phyloP scores from a whole-genome alignment of 495 filamentous ascomycete genomes.

The Rhypophila decipiens region DNA sequence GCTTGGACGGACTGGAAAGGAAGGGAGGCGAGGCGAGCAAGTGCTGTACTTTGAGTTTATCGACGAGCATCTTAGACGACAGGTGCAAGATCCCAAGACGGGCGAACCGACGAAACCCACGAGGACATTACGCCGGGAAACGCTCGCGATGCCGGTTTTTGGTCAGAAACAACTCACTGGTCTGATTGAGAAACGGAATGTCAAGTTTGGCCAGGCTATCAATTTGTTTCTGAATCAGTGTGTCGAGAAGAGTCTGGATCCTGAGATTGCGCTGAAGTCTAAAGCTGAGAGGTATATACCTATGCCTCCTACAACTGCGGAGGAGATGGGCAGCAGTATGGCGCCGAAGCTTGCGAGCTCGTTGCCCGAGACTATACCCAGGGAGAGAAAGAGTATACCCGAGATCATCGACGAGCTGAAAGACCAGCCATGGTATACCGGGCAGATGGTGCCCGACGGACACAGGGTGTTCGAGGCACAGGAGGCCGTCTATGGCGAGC shows the following conservation, averaged over 20 bases:
- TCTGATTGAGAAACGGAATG: slow-evolving; percentile 86
- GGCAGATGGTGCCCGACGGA: slow-evolving; percentile 90
- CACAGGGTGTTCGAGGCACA: slow-evolving; percentile 91
- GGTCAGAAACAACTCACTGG: slow-evolving; percentile 87
- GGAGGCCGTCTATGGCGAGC: slow-evolving; percentile 71
- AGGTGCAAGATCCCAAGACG: slow-evolving; percentile 63
- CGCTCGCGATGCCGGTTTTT: slow-evolving; percentile 88
- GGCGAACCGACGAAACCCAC: slow-evolving; percentile 61
- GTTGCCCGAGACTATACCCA: slow-evolving; percentile 67
- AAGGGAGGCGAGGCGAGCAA: slow-evolving; percentile 43
- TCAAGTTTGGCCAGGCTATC: slow-evolving; percentile 74
- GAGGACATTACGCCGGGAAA: slow-evolving; percentile 62
- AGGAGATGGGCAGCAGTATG: no score
- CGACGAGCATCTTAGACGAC: slow-evolving; percentile 82
- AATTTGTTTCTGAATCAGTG: slow-evolving; percentile 72
- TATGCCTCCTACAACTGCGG: slow-evolving; percentile 17
- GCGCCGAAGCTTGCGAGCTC: slow-evolving; percentile 25
- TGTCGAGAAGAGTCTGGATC: slow-evolving; percentile 57
- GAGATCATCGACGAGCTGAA: slow-evolving; percentile 86
- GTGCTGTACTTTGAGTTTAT: slow-evolving; percentile 87
- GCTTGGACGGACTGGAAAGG: slow-evolving; percentile 10
- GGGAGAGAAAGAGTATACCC: slow-evolving; percentile 71
- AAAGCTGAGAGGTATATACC: slow-evolving; percentile 48
- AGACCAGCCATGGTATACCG: slow-evolving; percentile 74
- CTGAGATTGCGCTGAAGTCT: slow-evolving; percentile 55